Conservation (phyloP, 2,329 filamentous ascomycete genomes). For the Alternaria novae-zelandiae region DNA sequence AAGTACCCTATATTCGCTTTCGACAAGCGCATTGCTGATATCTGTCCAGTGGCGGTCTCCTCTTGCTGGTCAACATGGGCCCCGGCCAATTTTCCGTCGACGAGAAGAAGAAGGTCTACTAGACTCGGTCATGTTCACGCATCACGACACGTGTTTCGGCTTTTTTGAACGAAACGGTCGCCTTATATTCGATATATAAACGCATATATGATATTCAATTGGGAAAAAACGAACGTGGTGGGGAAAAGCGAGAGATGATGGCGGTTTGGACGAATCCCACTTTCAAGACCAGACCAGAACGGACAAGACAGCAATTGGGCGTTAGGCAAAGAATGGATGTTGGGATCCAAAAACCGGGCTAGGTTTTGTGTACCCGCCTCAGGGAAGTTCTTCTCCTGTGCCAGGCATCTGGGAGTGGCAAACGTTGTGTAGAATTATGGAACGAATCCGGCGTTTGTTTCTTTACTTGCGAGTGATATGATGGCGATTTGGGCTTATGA, state of each 20-base stretch:
- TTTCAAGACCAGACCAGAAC: background rate
- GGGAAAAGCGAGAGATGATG: background rate
- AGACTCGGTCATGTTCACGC: slow-evolving; percentile 55
- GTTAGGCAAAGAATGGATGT: background rate
- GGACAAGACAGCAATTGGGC: slow-evolving; percentile 4
- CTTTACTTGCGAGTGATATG: background rate
- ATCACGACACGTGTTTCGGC: slow-evolving; percentile 24
- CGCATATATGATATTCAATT: slow-evolving; percentile 20
- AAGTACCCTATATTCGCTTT: slow-evolving; percentile 47
- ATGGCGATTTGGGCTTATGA: slow-evolving; percentile 27
- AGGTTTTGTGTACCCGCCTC: too few relatives aligned
- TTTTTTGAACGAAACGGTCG: slow-evolving; percentile 20
- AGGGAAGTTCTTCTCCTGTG: too few relatives aligned
- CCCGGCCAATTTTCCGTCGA: slow-evolving; percentile 97
- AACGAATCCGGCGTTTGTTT: background rate
- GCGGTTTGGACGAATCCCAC: background rate
- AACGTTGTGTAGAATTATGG: background rate
- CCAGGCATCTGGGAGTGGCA: background rate
- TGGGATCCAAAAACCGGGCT: too few relatives aligned
- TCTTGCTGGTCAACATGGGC: slow-evolving; percentile 97
- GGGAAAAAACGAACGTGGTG: slow-evolving; percentile 9
- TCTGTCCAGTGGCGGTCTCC: slow-evolving; percentile 73
- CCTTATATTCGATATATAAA: slow-evolving; percentile 30
- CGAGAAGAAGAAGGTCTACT: slow-evolving; percentile 99
- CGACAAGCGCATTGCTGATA: slow-evolving; percentile 21